Evolutionary conservation across 768 basidiomycete genomes (phyloP).

Genomic region (Lactifluus pinguis): DNA sequence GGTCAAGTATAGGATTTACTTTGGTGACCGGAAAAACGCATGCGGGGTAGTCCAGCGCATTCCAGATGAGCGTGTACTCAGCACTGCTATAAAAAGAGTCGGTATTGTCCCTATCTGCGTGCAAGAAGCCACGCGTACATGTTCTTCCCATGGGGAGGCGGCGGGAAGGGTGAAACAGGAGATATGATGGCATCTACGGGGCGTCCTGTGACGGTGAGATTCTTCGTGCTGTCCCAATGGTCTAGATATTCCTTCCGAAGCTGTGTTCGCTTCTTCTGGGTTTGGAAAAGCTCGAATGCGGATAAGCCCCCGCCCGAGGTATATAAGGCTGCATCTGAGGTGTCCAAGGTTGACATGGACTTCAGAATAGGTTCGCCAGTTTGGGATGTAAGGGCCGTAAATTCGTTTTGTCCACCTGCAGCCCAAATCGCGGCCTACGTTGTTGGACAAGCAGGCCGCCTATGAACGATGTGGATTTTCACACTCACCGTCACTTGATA

Average conservation of each 20-base stretch:
- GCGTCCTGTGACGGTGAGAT: constrained; percentile 37
- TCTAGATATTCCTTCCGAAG: constrained; percentile 39
- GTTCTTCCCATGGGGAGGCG: constrained; percentile 38
- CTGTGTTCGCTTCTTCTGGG: constrained; percentile 33
- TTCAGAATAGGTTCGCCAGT: constrained; percentile 16
- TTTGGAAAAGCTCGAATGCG: constrained; percentile 35
- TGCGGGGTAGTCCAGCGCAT: constrained; percentile 38
- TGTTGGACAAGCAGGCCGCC: not conserved
- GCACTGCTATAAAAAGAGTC: constrained; percentile 25
- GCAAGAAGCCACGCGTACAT: constrained; percentile 24
- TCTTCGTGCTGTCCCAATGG: constrained; percentile 39
- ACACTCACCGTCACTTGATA: constrained; percentile 22
- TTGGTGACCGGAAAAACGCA: constrained; percentile 40
- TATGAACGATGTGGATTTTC: not conserved
- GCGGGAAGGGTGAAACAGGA: constrained; percentile 35
- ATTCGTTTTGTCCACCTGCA: constrained; percentile 13
- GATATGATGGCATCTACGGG: constrained; percentile 46
- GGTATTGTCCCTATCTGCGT: not conserved
- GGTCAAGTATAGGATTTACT: constrained; percentile 37
- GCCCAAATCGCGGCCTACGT: constrained; percentile 13
- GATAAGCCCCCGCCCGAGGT: constrained; percentile 2
- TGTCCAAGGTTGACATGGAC: constrained; percentile 5
- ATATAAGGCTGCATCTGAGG: not conserved
- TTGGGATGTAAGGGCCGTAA: constrained; percentile 3
- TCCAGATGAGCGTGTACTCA: constrained; percentile 40